Base-by-base conservation (phyloP, 257 asterid genomes). In the Petunia axillaris region DNA sequence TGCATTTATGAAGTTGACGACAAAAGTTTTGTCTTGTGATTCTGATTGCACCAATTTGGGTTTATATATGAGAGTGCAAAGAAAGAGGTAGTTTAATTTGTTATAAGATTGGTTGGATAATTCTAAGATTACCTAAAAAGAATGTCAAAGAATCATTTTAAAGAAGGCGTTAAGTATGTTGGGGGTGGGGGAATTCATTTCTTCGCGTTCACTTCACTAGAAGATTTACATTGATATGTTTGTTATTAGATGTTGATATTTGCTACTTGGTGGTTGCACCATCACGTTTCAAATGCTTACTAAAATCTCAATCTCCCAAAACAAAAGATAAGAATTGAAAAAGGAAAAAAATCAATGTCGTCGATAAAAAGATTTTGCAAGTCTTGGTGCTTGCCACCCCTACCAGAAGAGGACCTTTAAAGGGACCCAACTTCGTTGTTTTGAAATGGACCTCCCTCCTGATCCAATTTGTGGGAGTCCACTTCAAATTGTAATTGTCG, bases 181-280 rank as follows among this genome's bases (percentile, higher is more conserved):
- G 71, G 53, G 62, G 57, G 58, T 38, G 50, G 25, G 91, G 77
- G 81, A 82, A 88, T 86, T 86, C 85, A 90, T 91, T 90, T 89
- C 98, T 94, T 94, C 65, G 97, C 97, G 94, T 94, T 90, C 87
- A 94, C 95, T 94, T 85, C 97, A 94, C 97, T 89, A 79, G 88
- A 39, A 46, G 74, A 44, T 52, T 48, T 43, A 7, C 41, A 58
- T 36, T 77, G 70, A 82, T 64, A 84, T 86, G 78, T 84, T 80
- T 82, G 95, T 90, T 93, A 87, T 85, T 89, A 87, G 97, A 90
- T 64, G 88, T 82, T 84, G 96, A 93, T 89, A 75, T 80, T 52
- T 85, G 58, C 74, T 58, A 50, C 1, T 64, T 57, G 91, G 92
- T 92, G 76, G 95, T 90, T 92, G 90, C 80, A 68, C 85, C 87